Percentiles rank a stretch among this genome's conserved stretches.
These are phyloP conservation scores for rapeseed (Brassica napus) DNA, from an alignment of 345 rosid genomes.

Conservation along the genomic window Da-Ae NC_063452.1:48693001-48693500, in stretches of 20 bases:
- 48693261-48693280: slow-evolving; percentile 98
- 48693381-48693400: slow-evolving; percentile 94
- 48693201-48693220: slow-evolving; percentile 94
- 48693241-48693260: slow-evolving; percentile 85
- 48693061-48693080: not conserved
- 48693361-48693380: slow-evolving; percentile 91
- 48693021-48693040: slow-evolving; percentile 11
- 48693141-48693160: slow-evolving; percentile 92
- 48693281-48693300: slow-evolving; percentile 80
- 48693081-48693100: not conserved
- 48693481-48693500: slow-evolving; percentile 99
- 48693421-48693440: slow-evolving; percentile 83
- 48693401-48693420: slow-evolving; percentile 78
- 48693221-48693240: slow-evolving; percentile 99
- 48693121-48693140: slow-evolving; percentile 97
- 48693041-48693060: slow-evolving; percentile 15
- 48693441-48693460: slow-evolving; percentile 65
- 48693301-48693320: slow-evolving; percentile 94
- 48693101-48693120: slow-evolving; percentile 93
- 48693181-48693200: slow-evolving; percentile 78
- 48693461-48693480: slow-evolving; percentile 76
- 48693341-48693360: slow-evolving; percentile 90
- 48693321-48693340: slow-evolving; percentile 93
- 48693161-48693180: slow-evolving; percentile 80
- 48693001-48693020: slow-evolving; percentile 92